Base-by-base conservation (phyloP, 768 basidiomycete species). In the Macrolepiota fuliginosa region DNA sequence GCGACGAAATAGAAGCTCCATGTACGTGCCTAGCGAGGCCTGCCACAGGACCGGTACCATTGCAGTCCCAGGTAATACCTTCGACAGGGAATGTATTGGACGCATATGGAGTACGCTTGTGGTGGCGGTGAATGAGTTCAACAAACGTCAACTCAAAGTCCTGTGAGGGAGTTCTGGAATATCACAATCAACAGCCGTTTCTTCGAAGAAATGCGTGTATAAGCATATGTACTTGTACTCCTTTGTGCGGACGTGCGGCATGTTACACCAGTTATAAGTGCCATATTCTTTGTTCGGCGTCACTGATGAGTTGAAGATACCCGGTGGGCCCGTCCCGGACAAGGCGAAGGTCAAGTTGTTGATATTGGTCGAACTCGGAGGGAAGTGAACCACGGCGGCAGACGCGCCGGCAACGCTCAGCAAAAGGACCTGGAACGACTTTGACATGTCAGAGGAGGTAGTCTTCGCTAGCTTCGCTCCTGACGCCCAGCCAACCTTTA, bases 61-160 rank as follows among this genome's bases (percentile, higher is more conserved):
- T 68, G 62, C 82, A 83, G 35, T 72, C 74, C 81, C 81, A 83
- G 4, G 70, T 12, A 4, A 81, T 66, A 56, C 77, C 76, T 67
- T 83, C 82, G 54, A 77, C 76, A 67, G 81, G 80, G 63, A 82
- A 83, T 0, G 78, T 81, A 58, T 83, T 83, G 13, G 80, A 78
- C 0, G 69, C 69, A 65, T 83, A 83, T 2, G 82, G 81, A 0
- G 81, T 83, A 13, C 81, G 78, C 58, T 83, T 83, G 57, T 83
- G 82, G 65, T 83, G 82, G 36, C 81, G 69, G 37, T 83, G 82
- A 55, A 83, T 81, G 15, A 82, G 72, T 68, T 83, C 81, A 9
- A 82, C 80, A 63, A 79, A 83, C 69, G 78, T 70, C 13, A 83
- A 69, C 2, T 67, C 72, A 58, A 67, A 79, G 0, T 75, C 69